Conservation (phyloP, 2,329 filamentous ascomycete species). For the Tolypocladium album region DNA sequence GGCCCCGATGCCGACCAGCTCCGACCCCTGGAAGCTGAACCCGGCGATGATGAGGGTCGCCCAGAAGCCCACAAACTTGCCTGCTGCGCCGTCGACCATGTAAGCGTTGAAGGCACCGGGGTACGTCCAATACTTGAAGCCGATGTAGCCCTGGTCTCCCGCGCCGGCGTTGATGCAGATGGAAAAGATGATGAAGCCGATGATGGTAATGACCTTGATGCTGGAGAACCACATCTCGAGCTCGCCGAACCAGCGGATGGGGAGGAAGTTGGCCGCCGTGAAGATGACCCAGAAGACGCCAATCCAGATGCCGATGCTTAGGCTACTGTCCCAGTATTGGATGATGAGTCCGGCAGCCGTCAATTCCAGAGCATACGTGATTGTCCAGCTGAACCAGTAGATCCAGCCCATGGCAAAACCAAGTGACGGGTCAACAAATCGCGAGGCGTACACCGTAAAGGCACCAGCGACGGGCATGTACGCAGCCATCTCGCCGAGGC, state of each 20-base stretch:
- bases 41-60: conserved; percentile 56
- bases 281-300: conserved; percentile 63
- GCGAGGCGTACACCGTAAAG: conserved; percentile 65
- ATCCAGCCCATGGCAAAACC: conserved; percentile 76
- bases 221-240: conserved; percentile 69
- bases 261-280: conserved; percentile 58
- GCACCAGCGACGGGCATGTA: conserved; percentile 68
- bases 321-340: conserved; percentile 55
- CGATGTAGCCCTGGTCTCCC: conserved; percentile 58
- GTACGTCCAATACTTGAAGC: conserved; percentile 59
- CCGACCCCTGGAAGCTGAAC: conserved; percentile 64
- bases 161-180: conserved; percentile 66
- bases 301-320: conserved; percentile 64
- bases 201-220: conserved; percentile 65
- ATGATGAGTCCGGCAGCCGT: conserved; percentile 65
- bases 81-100: conserved; percentile 39
- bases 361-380: conserved; percentile 63
- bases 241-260: conserved; percentile 64
- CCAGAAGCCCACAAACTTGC: conserved; percentile 61
- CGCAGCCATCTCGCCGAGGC: conserved; percentile 62
- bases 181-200: conserved; percentile 67
- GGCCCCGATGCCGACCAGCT: conserved; percentile 68
- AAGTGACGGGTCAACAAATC: conserved; percentile 62
- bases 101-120: conserved; percentile 59
- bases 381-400: conserved; percentile 71